phyloP scores from a whole-genome alignment of 2,329 filamentous ascomycete genomes.

The Beauveria scarabaeidicola region DNA sequence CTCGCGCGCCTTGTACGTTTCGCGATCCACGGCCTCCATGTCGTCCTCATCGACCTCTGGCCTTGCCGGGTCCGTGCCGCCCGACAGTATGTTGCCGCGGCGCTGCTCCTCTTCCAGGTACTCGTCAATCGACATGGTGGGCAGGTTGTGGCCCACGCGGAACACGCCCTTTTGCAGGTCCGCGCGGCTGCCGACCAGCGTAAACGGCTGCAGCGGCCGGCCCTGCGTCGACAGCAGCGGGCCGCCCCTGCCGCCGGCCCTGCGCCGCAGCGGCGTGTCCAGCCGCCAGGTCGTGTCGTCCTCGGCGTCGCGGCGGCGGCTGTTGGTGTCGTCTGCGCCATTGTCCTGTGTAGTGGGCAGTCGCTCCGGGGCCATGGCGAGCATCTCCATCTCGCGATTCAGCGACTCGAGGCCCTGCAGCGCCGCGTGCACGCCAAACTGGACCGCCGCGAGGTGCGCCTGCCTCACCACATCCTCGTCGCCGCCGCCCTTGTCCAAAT shows the following conservation, averaged over 20 bases:
- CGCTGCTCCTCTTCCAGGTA: conserved; percentile 86
- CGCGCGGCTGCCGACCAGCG: conserved; percentile 67
- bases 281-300: conserved; percentile 58
- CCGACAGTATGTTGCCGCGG: conserved; percentile 82
- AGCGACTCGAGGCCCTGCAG: conserved; percentile 85
- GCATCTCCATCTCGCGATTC: conserved; percentile 73
- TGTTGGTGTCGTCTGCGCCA: conserved; percentile 30
- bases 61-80: conserved; percentile 65
- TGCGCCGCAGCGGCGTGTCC: conserved; percentile 52
- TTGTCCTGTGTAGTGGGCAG: background rate
- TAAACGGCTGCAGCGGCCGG: conserved; percentile 86
- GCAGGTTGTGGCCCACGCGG: conserved; percentile 80
- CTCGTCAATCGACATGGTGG: conserved; percentile 97
- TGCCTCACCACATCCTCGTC: conserved; percentile 81
- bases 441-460: conserved; percentile 67
- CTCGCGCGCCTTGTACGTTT: conserved; percentile 84
- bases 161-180: conserved; percentile 77
- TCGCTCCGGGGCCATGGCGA: conserved; percentile 61
- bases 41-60: conserved; percentile 84
- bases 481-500: conserved; percentile 56
- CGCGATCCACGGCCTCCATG: conserved; percentile 74
- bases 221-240: conserved; percentile 71
- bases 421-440: conserved; percentile 65
- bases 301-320: conserved; percentile 26
- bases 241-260: conserved; percentile 47